These are phyloP conservation scores for Periconia sp. DNA, from an alignment of 2,329 filamentous ascomycete species.

Conservation along the genomic window DNA sequence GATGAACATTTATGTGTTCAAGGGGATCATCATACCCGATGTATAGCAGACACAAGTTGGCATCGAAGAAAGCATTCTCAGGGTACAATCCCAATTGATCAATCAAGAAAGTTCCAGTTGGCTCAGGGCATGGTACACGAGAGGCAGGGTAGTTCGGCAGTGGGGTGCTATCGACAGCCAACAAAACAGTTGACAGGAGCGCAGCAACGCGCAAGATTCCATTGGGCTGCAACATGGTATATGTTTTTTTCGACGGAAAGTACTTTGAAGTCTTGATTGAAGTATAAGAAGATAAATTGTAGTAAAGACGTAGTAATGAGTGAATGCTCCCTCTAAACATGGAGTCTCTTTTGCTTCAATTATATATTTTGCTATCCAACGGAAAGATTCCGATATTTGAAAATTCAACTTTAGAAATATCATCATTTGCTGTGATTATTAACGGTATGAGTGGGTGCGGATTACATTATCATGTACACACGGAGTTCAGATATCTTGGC, in stretches of 20 bases:
- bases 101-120: conserved; percentile 7
- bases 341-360: neutral
- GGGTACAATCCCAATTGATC: conserved; percentile 12
- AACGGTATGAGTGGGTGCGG: neutral
- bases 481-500: neutral
- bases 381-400: neutral
- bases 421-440: neutral
- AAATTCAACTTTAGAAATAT: neutral
- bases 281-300: neutral
- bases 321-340: neutral
- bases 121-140: neutral
- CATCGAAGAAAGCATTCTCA: conserved; percentile 14
- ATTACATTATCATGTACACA: neutral
- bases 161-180: neutral
- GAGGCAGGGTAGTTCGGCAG: neutral
- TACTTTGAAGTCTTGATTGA: neutral
- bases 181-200: neutral
- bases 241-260: neutral
- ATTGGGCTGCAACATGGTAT: neutral
- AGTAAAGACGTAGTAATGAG: neutral
- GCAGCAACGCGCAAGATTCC: neutral
- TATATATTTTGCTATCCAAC: neutral
- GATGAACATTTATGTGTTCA: neutral
- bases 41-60: conserved; percentile 11
- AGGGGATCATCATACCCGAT: conserved; percentile 2